Conservation (phyloP, 768 basidiomycete species). For the Lentinus brumalis region DNA sequence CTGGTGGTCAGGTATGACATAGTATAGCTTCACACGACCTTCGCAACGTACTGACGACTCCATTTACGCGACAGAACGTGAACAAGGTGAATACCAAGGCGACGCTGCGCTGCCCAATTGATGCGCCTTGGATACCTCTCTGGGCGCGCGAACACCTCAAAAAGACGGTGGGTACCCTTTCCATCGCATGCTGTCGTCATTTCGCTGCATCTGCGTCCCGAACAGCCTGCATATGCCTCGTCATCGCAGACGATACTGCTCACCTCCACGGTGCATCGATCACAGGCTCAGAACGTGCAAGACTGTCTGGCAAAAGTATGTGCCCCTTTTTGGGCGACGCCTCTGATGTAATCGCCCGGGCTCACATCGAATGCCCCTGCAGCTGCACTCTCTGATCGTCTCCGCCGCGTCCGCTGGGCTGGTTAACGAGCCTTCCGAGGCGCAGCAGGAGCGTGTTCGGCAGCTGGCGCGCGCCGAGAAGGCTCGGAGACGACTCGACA, state of each 20-base stretch:
- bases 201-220: neutral
- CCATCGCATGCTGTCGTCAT: neutral
- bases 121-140: slow-evolving; percentile 65
- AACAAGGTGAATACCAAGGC: slow-evolving; percentile 90
- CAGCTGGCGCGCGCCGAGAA: slow-evolving; percentile 47
- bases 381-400: slow-evolving; percentile 60
- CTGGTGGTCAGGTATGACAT: slow-evolving; percentile 71
- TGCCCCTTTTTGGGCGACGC: slow-evolving; percentile 4
- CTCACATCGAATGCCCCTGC: neutral
- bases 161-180: slow-evolving; percentile 44
- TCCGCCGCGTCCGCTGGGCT: slow-evolving; percentile 48
- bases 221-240: slow-evolving; percentile 64
- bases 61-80: slow-evolving; percentile 62
- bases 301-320: slow-evolving; percentile 68
- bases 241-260: slow-evolving; percentile 70
- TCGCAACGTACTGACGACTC: neutral
- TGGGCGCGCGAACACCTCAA: slow-evolving; percentile 60
- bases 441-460: slow-evolving; percentile 57
- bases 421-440: slow-evolving; percentile 55
- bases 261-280: slow-evolving; percentile 70
- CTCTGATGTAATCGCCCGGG: slow-evolving; percentile 10
- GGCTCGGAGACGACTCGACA: slow-evolving; percentile 48
- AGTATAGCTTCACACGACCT: slow-evolving; percentile 2
- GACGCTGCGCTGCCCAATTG: slow-evolving; percentile 58
- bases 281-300: slow-evolving; percentile 74